These are phyloP conservation scores for Trichophyton simii DNA, from an alignment of 2,329 filamentous ascomycete species.

Conservation along the genomic window DNA sequence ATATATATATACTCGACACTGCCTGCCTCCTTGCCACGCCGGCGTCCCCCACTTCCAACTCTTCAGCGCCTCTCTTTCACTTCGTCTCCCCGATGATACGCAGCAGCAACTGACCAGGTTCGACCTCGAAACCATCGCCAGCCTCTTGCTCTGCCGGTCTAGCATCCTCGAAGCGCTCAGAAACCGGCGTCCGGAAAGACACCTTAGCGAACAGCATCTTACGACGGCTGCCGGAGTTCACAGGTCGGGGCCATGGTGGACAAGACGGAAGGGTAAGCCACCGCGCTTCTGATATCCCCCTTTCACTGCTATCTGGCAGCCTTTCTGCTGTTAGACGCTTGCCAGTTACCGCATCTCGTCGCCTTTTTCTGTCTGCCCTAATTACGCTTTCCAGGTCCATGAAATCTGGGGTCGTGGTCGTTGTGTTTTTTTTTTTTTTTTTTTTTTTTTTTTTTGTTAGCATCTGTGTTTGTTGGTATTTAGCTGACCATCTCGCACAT, in stretches of 20 bases:
- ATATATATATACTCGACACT: no score
- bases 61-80: neutral
- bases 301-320: neutral
- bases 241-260: conserved; percentile 20
- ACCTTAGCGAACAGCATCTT: neutral
- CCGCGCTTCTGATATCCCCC: conserved; percentile 1
- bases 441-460: neutral
- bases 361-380: no score
- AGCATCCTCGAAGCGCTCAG: no score
- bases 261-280: conserved; percentile 21
- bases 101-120: no score
- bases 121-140: no score
- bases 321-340: neutral
- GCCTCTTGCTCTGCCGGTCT: no score
- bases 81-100: no score
- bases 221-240: neutral
- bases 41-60: neutral
- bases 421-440: no score
- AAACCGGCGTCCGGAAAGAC: neutral
- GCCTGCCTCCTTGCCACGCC: neutral
- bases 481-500: neutral
- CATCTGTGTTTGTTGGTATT: conserved; percentile 1
- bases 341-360: neutral
- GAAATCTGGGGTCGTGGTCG: neutral
- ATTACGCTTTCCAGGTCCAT: neutral